Evolutionary conservation across 192 early-diverging fungal species (phyloP).

Genomic region (Backusella tuberculispora): DNA sequence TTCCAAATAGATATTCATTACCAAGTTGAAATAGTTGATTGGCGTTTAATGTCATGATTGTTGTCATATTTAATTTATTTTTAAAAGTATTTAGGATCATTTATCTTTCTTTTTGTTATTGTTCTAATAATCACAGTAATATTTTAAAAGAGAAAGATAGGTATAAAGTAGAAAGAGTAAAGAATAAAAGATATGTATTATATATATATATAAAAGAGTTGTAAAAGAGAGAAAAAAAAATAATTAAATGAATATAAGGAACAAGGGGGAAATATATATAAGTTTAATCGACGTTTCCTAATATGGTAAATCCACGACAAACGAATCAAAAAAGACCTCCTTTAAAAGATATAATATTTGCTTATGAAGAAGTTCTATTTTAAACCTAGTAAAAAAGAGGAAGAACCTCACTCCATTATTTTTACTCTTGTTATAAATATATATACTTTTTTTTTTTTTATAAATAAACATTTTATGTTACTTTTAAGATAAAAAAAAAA

Average conservation of each 20-base stretch:
- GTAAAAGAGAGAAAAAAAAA: background rate
- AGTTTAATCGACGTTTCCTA: background rate
- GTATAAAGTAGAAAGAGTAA: background rate
- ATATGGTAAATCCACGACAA: background rate
- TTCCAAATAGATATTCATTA: constrained; percentile 56
- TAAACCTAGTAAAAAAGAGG: background rate
- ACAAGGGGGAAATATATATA: constrained; percentile 7
- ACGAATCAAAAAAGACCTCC: constrained; percentile 17
- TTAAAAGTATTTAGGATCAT: background rate
- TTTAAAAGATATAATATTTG: background rate
- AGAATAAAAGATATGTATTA: too few species aligned
- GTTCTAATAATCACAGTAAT: too few species aligned
- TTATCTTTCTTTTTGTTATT: too few species aligned
- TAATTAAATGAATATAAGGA: background rate
- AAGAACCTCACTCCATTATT: background rate
- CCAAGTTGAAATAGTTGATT: constrained; percentile 36
- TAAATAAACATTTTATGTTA: background rate
- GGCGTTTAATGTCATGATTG: background rate
- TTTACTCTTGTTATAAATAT: too few species aligned
- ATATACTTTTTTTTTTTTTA: background rate
- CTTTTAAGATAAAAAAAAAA: background rate
- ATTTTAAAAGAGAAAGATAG: background rate
- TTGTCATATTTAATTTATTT: background rate
- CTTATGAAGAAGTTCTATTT: constrained; percentile 6
- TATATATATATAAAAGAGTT: background rate